Evolutionary conservation across 306 rosid species (phyloP).

Genomic region (Cicer arietinum): DNA sequence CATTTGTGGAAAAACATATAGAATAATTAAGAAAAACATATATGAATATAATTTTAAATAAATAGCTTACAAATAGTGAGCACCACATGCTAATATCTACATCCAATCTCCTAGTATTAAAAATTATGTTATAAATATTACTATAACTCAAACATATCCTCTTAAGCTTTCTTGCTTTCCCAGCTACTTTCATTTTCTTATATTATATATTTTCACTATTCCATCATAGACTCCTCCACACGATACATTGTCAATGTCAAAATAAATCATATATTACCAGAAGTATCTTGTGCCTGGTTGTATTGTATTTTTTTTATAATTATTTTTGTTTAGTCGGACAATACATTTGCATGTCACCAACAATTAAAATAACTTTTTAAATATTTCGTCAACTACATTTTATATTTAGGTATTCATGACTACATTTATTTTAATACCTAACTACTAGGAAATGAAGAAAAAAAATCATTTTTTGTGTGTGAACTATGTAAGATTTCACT

Average conservation of each 20-base stretch:
- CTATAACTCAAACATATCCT: neutral
- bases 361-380: constrained; percentile 1
- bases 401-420: constrained; percentile 19
- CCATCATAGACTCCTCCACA: neutral
- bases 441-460: neutral
- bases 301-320: neutral
- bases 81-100: no score
- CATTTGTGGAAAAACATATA: no score
- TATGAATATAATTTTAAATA: no score
- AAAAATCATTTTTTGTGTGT: neutral
- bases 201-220: neutral
- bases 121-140: neutral
- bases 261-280: neutral
- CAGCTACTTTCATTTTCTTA: neutral
- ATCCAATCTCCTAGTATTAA: no score
- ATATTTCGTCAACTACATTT: constrained; percentile 4
- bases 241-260: neutral
- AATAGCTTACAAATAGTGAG: no score
- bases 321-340: constrained; percentile 5
- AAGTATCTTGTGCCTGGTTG: neutral
- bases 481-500: constrained; percentile 24
- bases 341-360: neutral
- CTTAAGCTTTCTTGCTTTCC: neutral
- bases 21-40: no score
- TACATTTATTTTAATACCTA: neutral